These are phyloP conservation scores for Pleodorina starrii DNA, from an alignment of 139 green algal genomes.

Conservation along the genomic window DNA sequence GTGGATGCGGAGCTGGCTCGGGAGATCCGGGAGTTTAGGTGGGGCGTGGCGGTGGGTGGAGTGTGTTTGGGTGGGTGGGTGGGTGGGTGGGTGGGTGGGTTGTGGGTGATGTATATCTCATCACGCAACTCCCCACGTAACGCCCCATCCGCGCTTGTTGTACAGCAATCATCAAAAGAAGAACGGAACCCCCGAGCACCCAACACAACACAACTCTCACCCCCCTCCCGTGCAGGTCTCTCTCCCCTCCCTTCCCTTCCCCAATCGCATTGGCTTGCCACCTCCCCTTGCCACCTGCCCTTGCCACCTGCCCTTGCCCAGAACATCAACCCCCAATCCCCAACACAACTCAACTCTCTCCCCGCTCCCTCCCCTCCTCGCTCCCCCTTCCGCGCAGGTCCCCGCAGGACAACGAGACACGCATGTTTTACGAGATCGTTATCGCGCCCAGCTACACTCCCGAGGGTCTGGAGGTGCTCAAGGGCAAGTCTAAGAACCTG, in stretches of 20 bases:
- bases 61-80: background rate
- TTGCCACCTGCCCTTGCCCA: too few relatives aligned
- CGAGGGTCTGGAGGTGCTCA: conserved; percentile 93
- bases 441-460: conserved; percentile 96
- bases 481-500: conserved; percentile 98
- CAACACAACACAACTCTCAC: background rate
- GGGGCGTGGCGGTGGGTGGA: background rate
- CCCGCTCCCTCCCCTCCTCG: background rate
- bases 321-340: background rate
- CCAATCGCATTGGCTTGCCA: too few relatives aligned
- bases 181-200: background rate
- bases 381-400: conserved; percentile 62
- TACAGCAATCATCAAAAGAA: background rate
- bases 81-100: background rate
- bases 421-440: conserved; percentile 99
- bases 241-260: background rate
- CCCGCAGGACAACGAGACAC: conserved; percentile 96
- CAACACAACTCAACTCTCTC: background rate
- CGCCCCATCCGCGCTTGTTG: background rate
- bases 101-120: background rate
- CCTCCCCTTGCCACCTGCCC: too few relatives aligned
- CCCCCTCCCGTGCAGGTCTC: background rate
- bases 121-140: background rate
- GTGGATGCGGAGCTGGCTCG: conserved; percentile 89
- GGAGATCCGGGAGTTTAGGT: conserved; percentile 84